Percentiles rank a stretch among this genome's conserved stretches.
phyloP scores from a whole-genome alignment of 176 grass and related monocot species.

The Pharus latifolius region DNA sequence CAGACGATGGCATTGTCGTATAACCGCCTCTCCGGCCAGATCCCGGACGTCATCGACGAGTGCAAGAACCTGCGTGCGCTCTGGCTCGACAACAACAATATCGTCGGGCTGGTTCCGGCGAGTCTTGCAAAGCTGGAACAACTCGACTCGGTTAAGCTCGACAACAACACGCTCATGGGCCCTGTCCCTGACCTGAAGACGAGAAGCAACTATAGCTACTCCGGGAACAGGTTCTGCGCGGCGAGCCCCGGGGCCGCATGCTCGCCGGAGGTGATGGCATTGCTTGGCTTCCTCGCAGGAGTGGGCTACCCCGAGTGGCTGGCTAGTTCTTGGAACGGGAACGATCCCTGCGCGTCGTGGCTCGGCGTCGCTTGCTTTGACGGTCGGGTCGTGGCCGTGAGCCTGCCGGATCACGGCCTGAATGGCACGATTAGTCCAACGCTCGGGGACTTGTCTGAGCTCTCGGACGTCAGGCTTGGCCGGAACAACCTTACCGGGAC shows the following conservation, averaged over 20 bases:
- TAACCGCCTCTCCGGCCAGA: not conserved
- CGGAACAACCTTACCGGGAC: conserved; percentile 13
- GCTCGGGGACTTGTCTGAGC: not conserved
- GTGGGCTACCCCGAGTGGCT: not conserved
- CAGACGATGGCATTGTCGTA: too few relatives aligned
- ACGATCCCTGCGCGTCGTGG: not conserved
- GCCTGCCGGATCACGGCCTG: not conserved
- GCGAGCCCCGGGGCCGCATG: not conserved
- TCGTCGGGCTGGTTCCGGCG: not conserved
- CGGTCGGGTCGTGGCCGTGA: too few relatives aligned
- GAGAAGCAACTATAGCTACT: too few relatives aligned
- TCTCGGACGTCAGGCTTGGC: not conserved
- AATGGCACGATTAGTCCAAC: conserved; percentile 6
- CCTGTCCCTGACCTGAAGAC: not conserved
- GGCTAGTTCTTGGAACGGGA: not conserved
- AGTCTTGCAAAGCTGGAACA: not conserved
- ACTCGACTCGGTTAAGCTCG: conserved; percentile 1
- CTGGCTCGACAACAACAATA: conserved; percentile 12
- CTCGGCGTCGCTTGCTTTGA: not conserved
- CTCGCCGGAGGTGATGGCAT: not conserved
- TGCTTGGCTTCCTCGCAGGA: conserved; percentile 4
- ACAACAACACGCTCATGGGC: conserved; percentile 10
- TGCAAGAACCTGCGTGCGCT: not conserved
- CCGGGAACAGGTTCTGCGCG: too few relatives aligned
- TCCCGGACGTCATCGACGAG: conserved; percentile 3